Conservation (phyloP, 2,329 filamentous ascomycete genomes). For the Colletotrichum limetticola region DNA sequence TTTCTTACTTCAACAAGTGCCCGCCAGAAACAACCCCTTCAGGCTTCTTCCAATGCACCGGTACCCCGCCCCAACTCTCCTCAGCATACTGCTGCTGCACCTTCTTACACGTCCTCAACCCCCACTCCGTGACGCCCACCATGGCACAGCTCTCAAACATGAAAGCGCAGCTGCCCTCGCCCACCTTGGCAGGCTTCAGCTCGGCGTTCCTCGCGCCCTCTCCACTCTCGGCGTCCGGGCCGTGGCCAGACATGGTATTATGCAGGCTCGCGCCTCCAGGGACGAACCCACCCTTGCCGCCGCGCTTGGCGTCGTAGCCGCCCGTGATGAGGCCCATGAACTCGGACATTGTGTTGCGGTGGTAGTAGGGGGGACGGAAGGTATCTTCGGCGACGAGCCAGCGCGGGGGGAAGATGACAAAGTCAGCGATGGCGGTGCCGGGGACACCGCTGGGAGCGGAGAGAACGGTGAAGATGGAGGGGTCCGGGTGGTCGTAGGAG, state of each 20-base stretch:
- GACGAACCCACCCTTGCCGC: slow-evolving; percentile 62
- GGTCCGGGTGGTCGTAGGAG: slow-evolving; percentile 82
- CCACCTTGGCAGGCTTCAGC: slow-evolving; percentile 67
- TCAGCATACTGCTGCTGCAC: slow-evolving; percentile 77
- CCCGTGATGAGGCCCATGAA: slow-evolving; percentile 71
- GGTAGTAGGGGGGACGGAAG: slow-evolving; percentile 79
- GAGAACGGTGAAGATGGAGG: slow-evolving; percentile 80
- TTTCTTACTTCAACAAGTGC: slow-evolving; percentile 43
- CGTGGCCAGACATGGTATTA: slow-evolving; percentile 77
- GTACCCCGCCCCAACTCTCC: slow-evolving; percentile 81
- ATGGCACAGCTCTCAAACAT: slow-evolving; percentile 78
- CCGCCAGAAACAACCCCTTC: slow-evolving; percentile 41
- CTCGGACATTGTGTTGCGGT: slow-evolving; percentile 75
- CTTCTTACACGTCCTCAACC: slow-evolving; percentile 67
- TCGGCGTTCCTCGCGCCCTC: slow-evolving; percentile 67
- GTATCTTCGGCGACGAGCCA: slow-evolving; percentile 78
- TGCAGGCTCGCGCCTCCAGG: slow-evolving; percentile 72
- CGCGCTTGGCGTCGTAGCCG: slow-evolving; percentile 72
- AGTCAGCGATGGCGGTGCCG: slow-evolving; percentile 75
- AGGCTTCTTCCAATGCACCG: slow-evolving; percentile 68
- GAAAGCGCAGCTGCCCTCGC: slow-evolving; percentile 71
- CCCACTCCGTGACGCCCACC: slow-evolving; percentile 79
- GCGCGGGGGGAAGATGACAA: slow-evolving; percentile 77
- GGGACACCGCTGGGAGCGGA: slow-evolving; percentile 70
- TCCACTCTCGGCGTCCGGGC: slow-evolving; percentile 67